Evolutionary conservation across 2,329 filamentous ascomycete species (phyloP), one percentile per base, ranked within the genome.

Genomic region (Neophaeococcomyces mojaviensis): DNA sequence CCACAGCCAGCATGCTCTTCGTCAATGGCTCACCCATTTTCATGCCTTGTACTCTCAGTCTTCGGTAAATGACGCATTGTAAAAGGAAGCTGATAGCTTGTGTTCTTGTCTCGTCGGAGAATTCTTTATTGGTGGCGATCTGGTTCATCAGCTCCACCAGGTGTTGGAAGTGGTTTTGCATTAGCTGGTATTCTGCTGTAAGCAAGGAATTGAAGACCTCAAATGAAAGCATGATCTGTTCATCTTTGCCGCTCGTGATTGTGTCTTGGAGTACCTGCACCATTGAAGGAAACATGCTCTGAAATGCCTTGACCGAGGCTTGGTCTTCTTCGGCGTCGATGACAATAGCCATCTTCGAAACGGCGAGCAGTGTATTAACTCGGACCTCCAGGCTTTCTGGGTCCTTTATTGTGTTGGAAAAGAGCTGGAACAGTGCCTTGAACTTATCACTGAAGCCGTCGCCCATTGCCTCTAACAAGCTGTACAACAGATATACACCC

Each of bases 191-290:
- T 64, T 96, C 90, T 64, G 88, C 95, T 53, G 85, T 86, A 44
- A 98, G 78, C 59, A 96, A 82, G 41, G 87, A 92, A 72, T 97
- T 92, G 78, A 97, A 95, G 55, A 95, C 88, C 64, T 97, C 92
- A 58, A 97, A 98, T 20, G 88, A 81, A 62, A 90, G 82, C 73
- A 90, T 87, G 57, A 86, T 82, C 63, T 85, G 84, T 62, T 95
- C 89, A 58, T 96, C 89, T 58, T 96, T 85, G 47, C 79, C 78
- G 47, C 78, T 77, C 58, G 88, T 78, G 48, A 97, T 85, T 20
- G 86, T 80, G 52, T 82, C 77, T 75, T 95, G 92, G 55, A 97
- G 76, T 9, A 96, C 87, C 53, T 81, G 78, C 49, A 97, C 90
- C 84, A 97, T 92, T 59, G 79, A 71, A 9, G 92, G 90, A 49